Evolutionary conservation across 805 yeast genomes (phyloP), one percentile per base, ranked within the genome.

Genomic region (Ascoidea asiatica): DNA sequence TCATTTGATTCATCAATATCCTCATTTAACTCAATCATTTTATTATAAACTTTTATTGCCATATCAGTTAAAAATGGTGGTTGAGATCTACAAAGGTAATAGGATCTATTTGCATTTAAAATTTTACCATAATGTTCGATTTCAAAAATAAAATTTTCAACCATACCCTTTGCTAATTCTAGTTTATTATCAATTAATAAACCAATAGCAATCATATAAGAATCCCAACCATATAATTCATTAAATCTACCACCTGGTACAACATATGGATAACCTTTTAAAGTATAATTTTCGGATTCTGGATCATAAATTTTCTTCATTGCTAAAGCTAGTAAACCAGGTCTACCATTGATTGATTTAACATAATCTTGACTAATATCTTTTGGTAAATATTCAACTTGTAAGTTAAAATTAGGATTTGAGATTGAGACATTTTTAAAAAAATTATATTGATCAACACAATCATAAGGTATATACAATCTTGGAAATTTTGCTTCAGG

Each of bases 191-290:
- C 82, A 21, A 74, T 71, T 21, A 92, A 59, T 38, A 92, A 67
- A 1, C 97, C 98, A 20, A 88, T 61, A 0, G 92, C 75, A 57
- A 81, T 88, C 81, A 92, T 84, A 57, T 92, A 90, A 2, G 96
- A 87, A 60, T 90, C 98, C 98, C 98, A 90, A 15, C 97, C 98
- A 56, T 92, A 90, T 47, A 88, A 72, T 63, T 90, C 98, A 64
- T 92, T 92, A 63, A 90, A 90, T 50, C 98, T 69, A 19, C 98
- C 97, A 17, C 98, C 98, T 1, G 98, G 98, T 20, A 90, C 97
- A 17, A 86, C 83, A 60, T 90, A 90, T 0, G 95, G 95, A 55
- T 73, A 78, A 19, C 88, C 86, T 37, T 72, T 66, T 41, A 81
- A 53, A 13, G 71, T 67, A 35, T 18, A 41, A 17, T 15, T 17